Base-by-base conservation (phyloP, 805 yeast genomes). In the Cyberlindnera lachancei region DNA sequence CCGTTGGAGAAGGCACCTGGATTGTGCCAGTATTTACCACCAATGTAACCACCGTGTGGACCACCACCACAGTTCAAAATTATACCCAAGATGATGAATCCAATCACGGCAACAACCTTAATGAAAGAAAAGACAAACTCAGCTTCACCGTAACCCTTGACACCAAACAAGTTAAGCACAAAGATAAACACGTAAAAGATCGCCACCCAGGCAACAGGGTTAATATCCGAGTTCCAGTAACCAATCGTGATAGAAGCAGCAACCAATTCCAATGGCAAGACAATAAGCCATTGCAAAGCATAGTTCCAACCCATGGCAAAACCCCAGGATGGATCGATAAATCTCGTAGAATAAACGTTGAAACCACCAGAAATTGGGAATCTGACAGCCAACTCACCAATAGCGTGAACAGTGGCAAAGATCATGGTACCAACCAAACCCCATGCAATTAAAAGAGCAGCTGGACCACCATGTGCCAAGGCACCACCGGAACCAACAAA, bases 401-500 rank as follows among this genome's bases (percentile, higher is more conserved):
- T 55, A 6, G 80, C 72, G 55, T 69, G 73, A 41, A 66, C 66
- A 31, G 73, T 71, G 31, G 60, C 53, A 47, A 55, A 70, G 15
- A 70, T 64, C 63, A 70, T 63, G 10, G 66, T 39, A 18, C 73
- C 70, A 12, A 71, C 65, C 19, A 73, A 52, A 31, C 56, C 48
- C 64, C 76, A 68, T 40, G 77, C 77, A 24, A 45, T 45, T n/a
- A 45, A 25, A 20, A 45, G 27, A 18, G 49, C 42, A 17, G 67
- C 53, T 17, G 88, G 88, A 20, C 90, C 88, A 51, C 85, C 82
- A 23, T 68, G 63, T 18, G 63, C 40, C 31, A 81, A 58, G 3
- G 82, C 71, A 18, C 66, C 56, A 38, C 84, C 83, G 3, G 86
- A 70, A 50, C 86, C 85, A 20, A 84, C 79, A 40, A 84, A 73